Evolutionary conservation across 2,329 filamentous ascomycete species (phyloP), one percentile per base, ranked within the genome.

Genomic region (Zymoseptoria ardabiliae): DNA sequence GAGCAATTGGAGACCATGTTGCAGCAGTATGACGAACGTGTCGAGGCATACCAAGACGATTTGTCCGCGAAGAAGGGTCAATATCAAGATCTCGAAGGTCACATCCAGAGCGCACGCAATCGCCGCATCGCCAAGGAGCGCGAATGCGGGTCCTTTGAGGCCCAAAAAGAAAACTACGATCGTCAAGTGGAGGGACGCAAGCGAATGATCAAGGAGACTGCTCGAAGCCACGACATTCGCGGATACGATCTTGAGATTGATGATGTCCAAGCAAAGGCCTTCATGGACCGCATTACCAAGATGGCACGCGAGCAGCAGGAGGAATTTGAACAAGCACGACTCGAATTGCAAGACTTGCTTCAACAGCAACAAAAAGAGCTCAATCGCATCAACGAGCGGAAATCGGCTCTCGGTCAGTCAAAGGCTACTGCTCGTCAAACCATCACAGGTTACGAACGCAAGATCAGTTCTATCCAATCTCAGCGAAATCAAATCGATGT

Each of bases 81-180:
- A 55, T 93, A 92, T 66, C 77, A 79, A 59, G 81, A 87, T 22
- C 78, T 95, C n/a, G 77, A 76, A 58, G 70, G 77, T 23, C 74
- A 77, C 25, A 77, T 85, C 2, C 76, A 82, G 58, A 68, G 73
- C 3, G 74, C 72, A 53, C 79, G 82, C 2, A 62, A 68, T 17
- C 63, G 69, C 7, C 69, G 78, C 11, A 77, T 75, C 55, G 63
- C 63, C n/a, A 81, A 82, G 65, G 77, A 82, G 61, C 78, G 72
- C 0, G 87, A 91, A 66, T 81, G 85, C 66, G 93, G 93, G 50
- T 90, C 87, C 65, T 86, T 88, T 66, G 85, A 94, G 73, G 93
- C 92, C 2, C 88, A 96, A 70, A 91, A 93, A 75, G 87, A 90
- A 62, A 90, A 88, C 68, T 90, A 94, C 70, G 90, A 97, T 70